Evolutionary conservation across 495 filamentous ascomycete species (phyloP), one percentile per base, ranked within the genome.

Genomic region (Hypoxylon fuscum): DNA sequence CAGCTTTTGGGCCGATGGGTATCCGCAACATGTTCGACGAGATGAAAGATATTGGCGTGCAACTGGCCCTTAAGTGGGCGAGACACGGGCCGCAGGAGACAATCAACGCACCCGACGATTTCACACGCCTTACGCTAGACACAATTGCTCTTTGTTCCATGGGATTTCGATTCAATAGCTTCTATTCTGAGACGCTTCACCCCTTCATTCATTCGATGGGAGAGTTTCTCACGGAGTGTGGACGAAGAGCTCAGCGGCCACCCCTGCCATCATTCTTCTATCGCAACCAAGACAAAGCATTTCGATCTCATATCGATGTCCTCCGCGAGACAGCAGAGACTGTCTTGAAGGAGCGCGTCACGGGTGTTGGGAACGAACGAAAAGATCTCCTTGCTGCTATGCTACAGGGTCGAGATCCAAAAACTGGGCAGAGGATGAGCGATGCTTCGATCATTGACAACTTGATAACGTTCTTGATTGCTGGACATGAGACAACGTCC

Each of bases 1-100:
- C 87, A 8, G 86, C 84, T 5, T 88, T 92, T 69, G 87, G 87
- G 0, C 87, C 88, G 0, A 56, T 86, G 7, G 72, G 79, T 10
- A 84, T 91, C 63, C 77, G 77, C 48, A 71, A 69, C 14, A 88
- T 89, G 87, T 88, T 86, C 55, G 79, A 79, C 61, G 85, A 87
- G 55, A 90, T 91, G 87, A 81, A 86, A 51, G 88, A 90, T 63
- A 83, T 90, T 46, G 78, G 82, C 0, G 73, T 74, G 0, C 88
- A 92, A 63, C 68, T 91, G 12, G 81, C 83, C 10, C 68, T 88
- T 55, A 89, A 89, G 68, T 90, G 87, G 87, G 86, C 84, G 1
- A 77, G 87, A 21, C 76, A 79, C 38, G 88, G 88, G 0, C 70
- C 82, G 0, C 68, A 79, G 0, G 51, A 76, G 10, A 69, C 73